Conservation (phyloP, 1,284 basidiomycete genomes). For the Naganishia cerealis region DNA sequence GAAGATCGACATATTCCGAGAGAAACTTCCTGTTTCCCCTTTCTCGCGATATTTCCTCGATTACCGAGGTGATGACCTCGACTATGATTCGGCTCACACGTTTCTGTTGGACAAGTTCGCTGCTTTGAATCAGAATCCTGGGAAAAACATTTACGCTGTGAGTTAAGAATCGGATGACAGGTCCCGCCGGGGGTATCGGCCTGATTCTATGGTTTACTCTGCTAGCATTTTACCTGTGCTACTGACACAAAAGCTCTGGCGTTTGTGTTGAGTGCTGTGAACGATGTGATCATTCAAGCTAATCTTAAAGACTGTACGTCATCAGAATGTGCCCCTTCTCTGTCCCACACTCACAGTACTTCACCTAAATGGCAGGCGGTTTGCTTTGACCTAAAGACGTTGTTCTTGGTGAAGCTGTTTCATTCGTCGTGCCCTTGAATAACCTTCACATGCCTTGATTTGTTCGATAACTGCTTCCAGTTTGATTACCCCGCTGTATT, state of each 20-base stretch:
- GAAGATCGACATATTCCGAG: conserved; percentile 93
- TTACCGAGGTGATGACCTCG: conserved; percentile 61
- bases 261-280: conserved; percentile 61
- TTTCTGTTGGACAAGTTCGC: conserved; percentile 85
- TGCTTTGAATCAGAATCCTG: conserved; percentile 77
- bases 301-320: conserved; percentile 56
- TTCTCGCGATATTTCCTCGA: conserved; percentile 82
- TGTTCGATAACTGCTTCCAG: too few relatives aligned
- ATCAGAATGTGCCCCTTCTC: conserved; percentile 5
- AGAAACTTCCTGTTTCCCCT: conserved; percentile 85
- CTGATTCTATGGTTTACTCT: conserved; percentile 5
- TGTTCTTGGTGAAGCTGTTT: too few relatives aligned
- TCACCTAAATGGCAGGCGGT: background rate
- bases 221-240: conserved; percentile 56
- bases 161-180: conserved; percentile 22
- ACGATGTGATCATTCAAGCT: conserved; percentile 56
- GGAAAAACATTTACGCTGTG: conserved; percentile 56
- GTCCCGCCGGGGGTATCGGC: background rate
- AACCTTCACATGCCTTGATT: too few relatives aligned
- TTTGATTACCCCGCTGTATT: too few relatives aligned
- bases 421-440: too few relatives aligned
- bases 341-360: background rate
- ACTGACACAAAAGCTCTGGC: conserved; percentile 59
- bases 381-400: conserved; percentile 14
- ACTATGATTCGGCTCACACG: conserved; percentile 81